These are phyloP conservation scores for Dothidotthia symphoricarpi DNA, from an alignment of 2,329 filamentous ascomycete species.

Conservation along the genomic window DNA sequence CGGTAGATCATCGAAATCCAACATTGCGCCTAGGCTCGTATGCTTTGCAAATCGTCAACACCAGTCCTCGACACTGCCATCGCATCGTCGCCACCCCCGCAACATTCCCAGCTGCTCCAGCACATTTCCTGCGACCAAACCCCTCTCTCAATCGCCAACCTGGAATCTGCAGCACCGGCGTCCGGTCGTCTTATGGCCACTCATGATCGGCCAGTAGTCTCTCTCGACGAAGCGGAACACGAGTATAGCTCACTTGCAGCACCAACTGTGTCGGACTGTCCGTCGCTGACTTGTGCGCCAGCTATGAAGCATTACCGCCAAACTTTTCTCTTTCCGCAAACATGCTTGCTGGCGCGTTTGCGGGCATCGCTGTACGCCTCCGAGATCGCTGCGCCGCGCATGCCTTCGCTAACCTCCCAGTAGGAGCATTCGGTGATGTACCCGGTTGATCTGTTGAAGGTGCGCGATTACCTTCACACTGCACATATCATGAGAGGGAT, in stretches of 20 bases:
- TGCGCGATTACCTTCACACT: slow-evolving; percentile 44
- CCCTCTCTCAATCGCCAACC: slow-evolving; percentile 27
- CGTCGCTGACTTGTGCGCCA: slow-evolving; percentile 38
- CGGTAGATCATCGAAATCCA: slow-evolving; percentile 12
- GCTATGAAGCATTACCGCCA: slow-evolving; percentile 89
- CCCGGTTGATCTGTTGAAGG: slow-evolving; percentile 96
- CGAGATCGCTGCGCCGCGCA: slow-evolving; percentile 10
- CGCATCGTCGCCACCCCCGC: slow-evolving; percentile 12
- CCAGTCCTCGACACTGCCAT: slow-evolving; percentile 12
- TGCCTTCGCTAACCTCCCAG: slow-evolving; percentile 23
- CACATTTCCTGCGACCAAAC: slow-evolving; percentile 2
- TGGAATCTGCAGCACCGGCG: slow-evolving; percentile 38
- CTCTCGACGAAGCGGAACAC: slow-evolving; percentile 40
- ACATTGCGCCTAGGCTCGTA: slow-evolving; percentile 23
- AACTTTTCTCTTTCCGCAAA: slow-evolving; percentile 94
- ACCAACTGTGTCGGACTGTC: slow-evolving; percentile 1
- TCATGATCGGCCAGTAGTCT: slow-evolving; percentile 40
- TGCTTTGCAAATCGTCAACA: slow-evolving; percentile 24
- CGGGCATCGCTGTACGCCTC: slow-evolving; percentile 79
- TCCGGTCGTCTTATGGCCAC: slow-evolving; percentile 44
- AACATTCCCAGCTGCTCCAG: slow-evolving; percentile 6
- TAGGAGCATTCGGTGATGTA: slow-evolving; percentile 99
- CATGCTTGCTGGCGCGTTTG: slow-evolving; percentile 94
- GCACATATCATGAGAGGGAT: slow-evolving; percentile 1
- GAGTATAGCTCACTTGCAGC: slow-evolving; percentile 35